phyloP scores from a whole-genome alignment of 2,329 filamentous ascomycete species.

The Onygenales sp. region DNA sequence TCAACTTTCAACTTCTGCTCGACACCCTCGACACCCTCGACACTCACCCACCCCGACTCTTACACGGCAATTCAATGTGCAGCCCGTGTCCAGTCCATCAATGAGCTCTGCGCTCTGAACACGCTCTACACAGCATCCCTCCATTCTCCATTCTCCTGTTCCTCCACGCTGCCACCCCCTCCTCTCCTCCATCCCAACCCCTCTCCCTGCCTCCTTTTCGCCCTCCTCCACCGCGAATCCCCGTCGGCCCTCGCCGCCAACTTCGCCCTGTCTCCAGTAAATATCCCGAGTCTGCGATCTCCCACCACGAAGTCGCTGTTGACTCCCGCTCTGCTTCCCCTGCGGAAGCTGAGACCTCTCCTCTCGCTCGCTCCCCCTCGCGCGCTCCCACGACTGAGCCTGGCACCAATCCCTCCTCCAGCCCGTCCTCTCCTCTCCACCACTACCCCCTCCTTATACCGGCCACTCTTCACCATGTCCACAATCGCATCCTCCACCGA shows the following conservation, averaged over 20 bases:
- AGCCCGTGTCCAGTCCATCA: neutral
- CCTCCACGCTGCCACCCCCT: neutral
- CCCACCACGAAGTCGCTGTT: neutral
- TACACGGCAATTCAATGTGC: too few relatives aligned
- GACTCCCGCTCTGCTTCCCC: slow-evolving; percentile 13
- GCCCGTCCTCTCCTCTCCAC: slow-evolving; percentile 9
- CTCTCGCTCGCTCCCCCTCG: slow-evolving; percentile 12
- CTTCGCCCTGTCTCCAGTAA: neutral
- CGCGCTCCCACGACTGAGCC: slow-evolving; percentile 14
- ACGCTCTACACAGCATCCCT: neutral
- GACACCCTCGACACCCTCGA: too few relatives aligned
- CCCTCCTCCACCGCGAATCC: neutral
- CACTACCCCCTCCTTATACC: neutral
- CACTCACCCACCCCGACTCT: too few relatives aligned
- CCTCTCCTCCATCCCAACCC: slow-evolving; percentile 2
- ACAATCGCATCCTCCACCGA: slow-evolving; percentile 7
- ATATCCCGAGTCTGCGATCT: neutral
- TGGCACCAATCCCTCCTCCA: slow-evolving; percentile 14
- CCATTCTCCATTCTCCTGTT: neutral
- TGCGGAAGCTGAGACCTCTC: slow-evolving; percentile 18
- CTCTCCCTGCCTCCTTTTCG: slow-evolving; percentile 1
- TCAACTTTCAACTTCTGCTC: too few relatives aligned
- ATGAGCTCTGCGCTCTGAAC: neutral
- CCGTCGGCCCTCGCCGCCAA: neutral
- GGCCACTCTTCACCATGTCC: neutral